phyloP scores from a whole-genome alignment of 345 rosid genomes.

The Gynandropsis gynandra region DNA sequence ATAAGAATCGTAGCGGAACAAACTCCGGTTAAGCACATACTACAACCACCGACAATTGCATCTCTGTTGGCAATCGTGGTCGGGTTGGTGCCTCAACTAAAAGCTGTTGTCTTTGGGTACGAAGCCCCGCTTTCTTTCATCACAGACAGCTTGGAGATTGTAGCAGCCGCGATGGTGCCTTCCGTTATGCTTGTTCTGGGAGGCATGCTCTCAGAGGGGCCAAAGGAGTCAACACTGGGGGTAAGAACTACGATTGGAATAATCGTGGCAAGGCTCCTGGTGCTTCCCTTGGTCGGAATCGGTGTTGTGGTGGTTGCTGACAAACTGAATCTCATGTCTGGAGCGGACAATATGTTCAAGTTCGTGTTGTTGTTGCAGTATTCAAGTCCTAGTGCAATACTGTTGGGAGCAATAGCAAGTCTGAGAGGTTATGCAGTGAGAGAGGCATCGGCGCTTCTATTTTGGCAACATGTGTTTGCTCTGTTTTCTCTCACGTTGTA shows the following conservation, averaged over 20 bases:
- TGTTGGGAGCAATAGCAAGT: constrained; percentile 86
- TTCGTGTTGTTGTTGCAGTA: constrained; percentile 84
- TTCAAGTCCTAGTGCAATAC: constrained; percentile 86
- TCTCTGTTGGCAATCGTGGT: constrained; percentile 71
- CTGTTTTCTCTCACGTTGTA: constrained; percentile 70
- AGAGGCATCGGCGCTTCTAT: constrained; percentile 83
- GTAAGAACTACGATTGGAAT: constrained; percentile 68
- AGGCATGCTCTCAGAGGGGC: constrained; percentile 94
- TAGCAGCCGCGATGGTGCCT: constrained; percentile 88
- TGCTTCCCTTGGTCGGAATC: constrained; percentile 75
- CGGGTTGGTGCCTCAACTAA: constrained; percentile 72
- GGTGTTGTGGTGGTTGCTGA: constrained; percentile 56
- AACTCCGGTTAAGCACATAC: constrained; percentile 80
- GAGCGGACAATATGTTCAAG: constrained; percentile 61
- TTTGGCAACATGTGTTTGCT: constrained; percentile 89
- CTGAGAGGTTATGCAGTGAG: constrained; percentile 79
- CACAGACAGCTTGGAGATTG: constrained; percentile 76
- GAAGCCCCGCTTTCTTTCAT: constrained; percentile 78
- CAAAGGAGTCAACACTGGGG: constrained; percentile 74
- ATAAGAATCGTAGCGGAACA: constrained; percentile 82
- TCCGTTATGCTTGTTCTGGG: constrained; percentile 97
- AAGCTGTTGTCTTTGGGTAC: constrained; percentile 55
- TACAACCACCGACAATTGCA: constrained; percentile 91
- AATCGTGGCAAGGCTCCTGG: constrained; percentile 66
- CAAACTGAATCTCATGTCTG: constrained; percentile 44